Conservation (phyloP, 2,329 filamentous ascomycete species). For the Ciborinia camelliae region DNA sequence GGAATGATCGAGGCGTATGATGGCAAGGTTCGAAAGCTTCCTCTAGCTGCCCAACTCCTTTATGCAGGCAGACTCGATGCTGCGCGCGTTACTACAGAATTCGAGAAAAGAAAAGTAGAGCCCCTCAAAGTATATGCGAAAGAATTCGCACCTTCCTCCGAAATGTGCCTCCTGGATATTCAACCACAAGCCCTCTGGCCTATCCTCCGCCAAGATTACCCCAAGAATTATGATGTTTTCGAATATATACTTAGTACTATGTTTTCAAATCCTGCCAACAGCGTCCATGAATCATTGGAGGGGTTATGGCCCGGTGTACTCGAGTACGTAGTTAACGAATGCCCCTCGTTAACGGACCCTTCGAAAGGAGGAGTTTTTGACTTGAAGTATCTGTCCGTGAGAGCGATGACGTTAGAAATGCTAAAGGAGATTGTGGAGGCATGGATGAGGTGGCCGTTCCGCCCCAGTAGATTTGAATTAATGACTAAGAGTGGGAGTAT, state of each 20-base stretch:
- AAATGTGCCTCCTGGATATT: slow-evolving; percentile 61
- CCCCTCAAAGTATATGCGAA: slow-evolving; percentile 55
- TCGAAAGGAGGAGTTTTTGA: slow-evolving; percentile 44
- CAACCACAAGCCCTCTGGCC: slow-evolving; percentile 55
- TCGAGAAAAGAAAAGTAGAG: slow-evolving; percentile 56
- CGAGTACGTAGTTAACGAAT: slow-evolving; percentile 49
- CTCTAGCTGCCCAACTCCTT: not conserved
- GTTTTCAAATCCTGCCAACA: slow-evolving; percentile 36
- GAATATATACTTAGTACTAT: slow-evolving; percentile 50
- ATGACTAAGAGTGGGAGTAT: slow-evolving; percentile 17
- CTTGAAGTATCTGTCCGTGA: slow-evolving; percentile 43
- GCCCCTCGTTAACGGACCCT: slow-evolving; percentile 49
- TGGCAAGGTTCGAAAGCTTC: not conserved
- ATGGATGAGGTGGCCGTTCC: slow-evolving; percentile 66
- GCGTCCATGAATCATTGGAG: slow-evolving; percentile 47
- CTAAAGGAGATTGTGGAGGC: slow-evolving; percentile 55
- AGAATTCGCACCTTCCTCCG: slow-evolving; percentile 65
- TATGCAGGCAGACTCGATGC: not conserved
- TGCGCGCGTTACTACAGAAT: slow-evolving; percentile 8
- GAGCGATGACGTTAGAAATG: slow-evolving; percentile 52
- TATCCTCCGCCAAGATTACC: slow-evolving; percentile 44
- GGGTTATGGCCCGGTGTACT: slow-evolving; percentile 57
- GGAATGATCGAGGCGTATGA: not conserved
- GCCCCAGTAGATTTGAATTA: slow-evolving; percentile 61
- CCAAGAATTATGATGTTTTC: slow-evolving; percentile 46